phyloP scores from a whole-genome alignment of 225 moss, liverwort and hornwort species.

The Straminergon stramineum region DNA sequence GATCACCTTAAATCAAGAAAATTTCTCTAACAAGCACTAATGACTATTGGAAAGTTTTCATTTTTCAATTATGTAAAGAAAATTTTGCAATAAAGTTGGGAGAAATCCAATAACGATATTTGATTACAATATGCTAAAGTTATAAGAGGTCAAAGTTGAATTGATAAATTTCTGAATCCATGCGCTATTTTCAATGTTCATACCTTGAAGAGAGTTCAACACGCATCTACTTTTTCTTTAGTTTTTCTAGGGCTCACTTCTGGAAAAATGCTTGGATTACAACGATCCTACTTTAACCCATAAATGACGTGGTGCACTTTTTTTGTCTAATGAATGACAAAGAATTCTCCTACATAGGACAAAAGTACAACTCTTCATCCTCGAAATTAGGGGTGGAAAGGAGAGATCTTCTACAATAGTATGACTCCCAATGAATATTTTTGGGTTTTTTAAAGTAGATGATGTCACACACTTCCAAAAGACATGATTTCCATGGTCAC shows the following conservation, averaged over 20 bases:
- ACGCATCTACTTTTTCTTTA: neutral
- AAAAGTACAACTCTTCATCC: no score
- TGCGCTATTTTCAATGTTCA: neutral
- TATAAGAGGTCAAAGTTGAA: no score
- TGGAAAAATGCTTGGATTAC: fast-evolving
- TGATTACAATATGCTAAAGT: neutral
- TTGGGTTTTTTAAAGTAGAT: no score
- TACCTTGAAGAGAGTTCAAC: neutral
- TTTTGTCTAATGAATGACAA: no score
- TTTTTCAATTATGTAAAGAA: neutral
- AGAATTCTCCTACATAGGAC: no score
- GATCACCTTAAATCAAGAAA: neutral
- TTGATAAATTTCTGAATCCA: fast-evolving
- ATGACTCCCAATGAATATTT: no score
- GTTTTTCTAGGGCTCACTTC: fast-evolving
- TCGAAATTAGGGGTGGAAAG: no score
- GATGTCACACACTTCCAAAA: no score
- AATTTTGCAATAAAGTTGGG: neutral
- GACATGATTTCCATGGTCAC: no score
- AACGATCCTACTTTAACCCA: neutral
- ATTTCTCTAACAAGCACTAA: neutral
- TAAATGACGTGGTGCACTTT: no score
- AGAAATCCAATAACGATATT: fast-evolving
- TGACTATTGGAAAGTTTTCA: fast-evolving
- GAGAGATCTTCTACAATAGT: no score